Conservation (phyloP, 768 basidiomycete species). For the Lyophyllum atratum region DNA sequence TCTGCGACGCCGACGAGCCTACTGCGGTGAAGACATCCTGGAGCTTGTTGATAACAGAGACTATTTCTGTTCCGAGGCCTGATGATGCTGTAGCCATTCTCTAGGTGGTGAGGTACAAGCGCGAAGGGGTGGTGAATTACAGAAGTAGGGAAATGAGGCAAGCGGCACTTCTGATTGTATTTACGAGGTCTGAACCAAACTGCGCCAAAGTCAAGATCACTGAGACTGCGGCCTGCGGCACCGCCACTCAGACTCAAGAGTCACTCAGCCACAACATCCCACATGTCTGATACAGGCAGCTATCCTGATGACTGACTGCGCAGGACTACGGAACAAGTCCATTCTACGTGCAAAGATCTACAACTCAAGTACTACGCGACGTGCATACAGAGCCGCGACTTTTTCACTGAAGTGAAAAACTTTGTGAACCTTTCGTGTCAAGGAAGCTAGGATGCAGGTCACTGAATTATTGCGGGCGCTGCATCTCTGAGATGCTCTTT, state of each 20-base stretch:
- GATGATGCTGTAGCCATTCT: slow-evolving; percentile 57
- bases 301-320: neutral
- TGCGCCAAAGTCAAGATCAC: slow-evolving; percentile 15
- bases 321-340: neutral
- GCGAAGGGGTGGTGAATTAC: slow-evolving; percentile 17
- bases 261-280: neutral
- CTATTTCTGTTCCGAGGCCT: slow-evolving; percentile 82
- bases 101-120: slow-evolving; percentile 22
- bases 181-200: slow-evolving; percentile 22
- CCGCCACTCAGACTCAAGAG: too few species aligned
- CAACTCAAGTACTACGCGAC: too few species aligned
- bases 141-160: slow-evolving; percentile 14
- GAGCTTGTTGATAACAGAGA: slow-evolving; percentile 81
- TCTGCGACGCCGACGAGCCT: slow-evolving; percentile 72
- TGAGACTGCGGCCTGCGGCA: neutral
- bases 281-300: neutral
- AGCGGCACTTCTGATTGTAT: slow-evolving; percentile 6
- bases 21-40: slow-evolving; percentile 90
- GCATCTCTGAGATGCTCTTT: slow-evolving; percentile 22
- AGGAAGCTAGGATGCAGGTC: neutral
- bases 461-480: neutral
- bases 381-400: too few species aligned
- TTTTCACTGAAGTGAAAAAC: too few species aligned
- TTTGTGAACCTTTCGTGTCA: too few species aligned
- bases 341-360: too few species aligned